A percentile compares a stretch with the other conserved stretches of the same genome.
phyloP scores from a whole-genome alignment of 257 asterid species.

The Solanum pinnatisectum region DNA sequence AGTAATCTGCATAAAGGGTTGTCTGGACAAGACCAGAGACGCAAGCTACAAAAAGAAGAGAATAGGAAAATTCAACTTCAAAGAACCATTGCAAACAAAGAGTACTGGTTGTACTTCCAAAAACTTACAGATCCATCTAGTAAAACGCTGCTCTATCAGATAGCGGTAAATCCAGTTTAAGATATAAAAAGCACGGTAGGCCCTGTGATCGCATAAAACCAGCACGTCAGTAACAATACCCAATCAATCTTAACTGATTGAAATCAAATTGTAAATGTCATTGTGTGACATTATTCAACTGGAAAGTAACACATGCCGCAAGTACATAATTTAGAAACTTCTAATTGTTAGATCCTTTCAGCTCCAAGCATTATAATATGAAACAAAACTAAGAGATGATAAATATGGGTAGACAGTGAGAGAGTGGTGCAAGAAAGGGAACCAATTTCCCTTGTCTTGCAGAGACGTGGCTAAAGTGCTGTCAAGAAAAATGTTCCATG shows the following conservation, averaged over 20 bases:
- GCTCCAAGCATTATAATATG: background rate
- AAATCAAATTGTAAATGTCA: background rate
- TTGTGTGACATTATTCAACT: background rate
- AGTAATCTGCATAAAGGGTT: conserved; percentile 88
- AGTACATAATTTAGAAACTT: background rate
- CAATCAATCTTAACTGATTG: background rate
- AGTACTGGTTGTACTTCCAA: background rate
- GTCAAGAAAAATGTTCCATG: background rate
- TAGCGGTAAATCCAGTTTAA: conserved; percentile 94
- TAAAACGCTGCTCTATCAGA: conserved; percentile 63
- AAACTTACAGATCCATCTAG: conserved; percentile 79
- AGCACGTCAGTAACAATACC: background rate
- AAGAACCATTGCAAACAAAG: background rate
- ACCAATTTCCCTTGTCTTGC: background rate
- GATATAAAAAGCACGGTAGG: conserved; percentile 84
- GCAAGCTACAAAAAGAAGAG: conserved; percentile 35
- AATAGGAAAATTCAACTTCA: background rate
- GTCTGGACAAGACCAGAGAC: conserved; percentile 82
- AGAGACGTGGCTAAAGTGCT: background rate
- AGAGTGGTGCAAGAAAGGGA: background rate
- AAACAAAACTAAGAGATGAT: background rate
- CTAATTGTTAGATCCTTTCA: background rate
- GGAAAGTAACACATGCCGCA: background rate
- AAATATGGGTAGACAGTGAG: background rate
- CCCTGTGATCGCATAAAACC: conserved; percentile 30